These are phyloP conservation scores for Diaporthe helianthi DNA, from an alignment of 2,329 filamentous ascomycete species.

Conservation along the genomic window DNA sequence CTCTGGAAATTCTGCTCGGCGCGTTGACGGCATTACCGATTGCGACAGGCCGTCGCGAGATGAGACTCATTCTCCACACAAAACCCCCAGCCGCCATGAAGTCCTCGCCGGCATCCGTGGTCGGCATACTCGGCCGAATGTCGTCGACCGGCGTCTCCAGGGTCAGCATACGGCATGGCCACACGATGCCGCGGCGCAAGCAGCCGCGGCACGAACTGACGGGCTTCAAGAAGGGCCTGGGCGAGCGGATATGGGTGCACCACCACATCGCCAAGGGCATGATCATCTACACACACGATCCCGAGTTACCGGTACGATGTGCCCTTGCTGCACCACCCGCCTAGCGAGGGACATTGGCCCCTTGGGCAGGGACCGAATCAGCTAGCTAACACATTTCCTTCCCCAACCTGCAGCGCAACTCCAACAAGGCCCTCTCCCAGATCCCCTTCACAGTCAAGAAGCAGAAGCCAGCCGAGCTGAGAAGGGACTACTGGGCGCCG, in stretches of 20 bases:
- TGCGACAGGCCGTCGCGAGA: conserved; percentile 33
- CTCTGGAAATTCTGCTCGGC: conserved; percentile 32
- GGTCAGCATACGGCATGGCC: conserved; percentile 50
- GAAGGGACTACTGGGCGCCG: conserved; percentile 72
- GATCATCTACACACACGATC: conserved; percentile 59
- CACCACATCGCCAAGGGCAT: conserved; percentile 57
- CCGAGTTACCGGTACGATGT: conserved; percentile 36
- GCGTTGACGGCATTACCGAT: conserved; percentile 32
- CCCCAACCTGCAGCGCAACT: conserved; percentile 24
- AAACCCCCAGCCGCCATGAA: conserved; percentile 39
- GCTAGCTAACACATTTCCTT: background rate
- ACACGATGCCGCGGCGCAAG: conserved; percentile 31
- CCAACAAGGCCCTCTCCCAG: conserved; percentile 32
- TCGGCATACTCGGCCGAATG: conserved; percentile 44
- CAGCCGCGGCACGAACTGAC: conserved; percentile 39
- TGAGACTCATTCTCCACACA: conserved; percentile 49
- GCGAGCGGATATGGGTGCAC: conserved; percentile 65
- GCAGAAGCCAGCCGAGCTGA: conserved; percentile 65
- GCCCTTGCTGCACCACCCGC: background rate
- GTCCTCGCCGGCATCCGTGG: conserved; percentile 44
- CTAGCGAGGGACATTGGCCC: background rate
- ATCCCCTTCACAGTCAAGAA: conserved; percentile 74
- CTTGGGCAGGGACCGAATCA: background rate
- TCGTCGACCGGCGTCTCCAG: conserved; percentile 50
- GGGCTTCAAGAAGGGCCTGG: conserved; percentile 50